Evolutionary conservation across 257 asterid genomes (phyloP), one percentile per base, ranked within the genome.

Genomic region (Ballota nigra): DNA sequence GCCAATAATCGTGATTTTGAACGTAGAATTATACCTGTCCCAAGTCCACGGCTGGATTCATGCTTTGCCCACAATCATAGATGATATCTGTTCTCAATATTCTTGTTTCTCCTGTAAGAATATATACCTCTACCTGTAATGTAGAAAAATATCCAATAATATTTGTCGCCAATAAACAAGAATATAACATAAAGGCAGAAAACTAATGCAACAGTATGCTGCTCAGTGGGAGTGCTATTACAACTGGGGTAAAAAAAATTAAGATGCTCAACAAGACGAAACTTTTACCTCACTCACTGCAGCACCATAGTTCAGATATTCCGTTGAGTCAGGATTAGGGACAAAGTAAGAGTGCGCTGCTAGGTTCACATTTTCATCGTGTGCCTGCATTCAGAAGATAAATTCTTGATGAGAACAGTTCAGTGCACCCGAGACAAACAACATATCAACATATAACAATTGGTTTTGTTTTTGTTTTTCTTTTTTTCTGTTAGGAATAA

Each of bases 281-380:
- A 33, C 67, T 58, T 20, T 70, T 72, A 61, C 77, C 76, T 71
- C 76, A 47, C 69, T 71, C 19, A 47, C 69, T 12, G 76, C 76
- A 61, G 69, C 76, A 18, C 76, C 76, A 4, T 71, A 71, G 63
- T 71, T 71, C 40, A 71, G 34, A 38, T 71, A 71, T 33, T 0
- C 20, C 69, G 0, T 45, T 10, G 69, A 45, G 20, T 26, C 31
- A 38, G 69, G 53, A 40, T 71, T 60, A 0, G 76, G 69, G 12
- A 71, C 76, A 24, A 71, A 71, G 19, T 45, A 61, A 12, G 69
- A 60, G 51, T 71, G 45, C 4, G 49, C 76, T 1, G 69, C 62
- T 60, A 71, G 47, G 51, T 61, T 71, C 76, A 71, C 76, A 12
- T 60, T 13, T 62, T 29, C 69, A 31, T 26, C 18, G 66, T 71